A percentile compares a stretch with the other conserved stretches of the same genome.
These are phyloP conservation scores for Astrothelium macrocarpum DNA, from an alignment of 495 filamentous ascomycete species.

Conservation along the genomic window DNA sequence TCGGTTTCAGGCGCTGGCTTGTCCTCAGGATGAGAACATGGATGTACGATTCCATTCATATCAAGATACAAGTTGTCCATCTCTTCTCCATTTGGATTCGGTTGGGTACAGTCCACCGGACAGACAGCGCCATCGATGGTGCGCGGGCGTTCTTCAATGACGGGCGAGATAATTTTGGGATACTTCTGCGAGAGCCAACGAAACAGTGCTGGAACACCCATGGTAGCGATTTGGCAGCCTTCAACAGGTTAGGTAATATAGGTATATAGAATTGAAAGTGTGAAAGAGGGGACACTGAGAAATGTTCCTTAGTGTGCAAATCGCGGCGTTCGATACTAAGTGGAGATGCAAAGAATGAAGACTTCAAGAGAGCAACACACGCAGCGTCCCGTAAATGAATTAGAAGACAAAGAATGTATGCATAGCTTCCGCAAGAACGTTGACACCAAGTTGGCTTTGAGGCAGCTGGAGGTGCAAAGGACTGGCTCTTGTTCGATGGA, in stretches of 20 bases:
- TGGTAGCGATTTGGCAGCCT: conserved; percentile 40
- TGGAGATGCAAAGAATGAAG: background rate
- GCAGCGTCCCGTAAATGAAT: background rate
- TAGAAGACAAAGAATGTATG: no score
- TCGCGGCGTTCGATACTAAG: background rate
- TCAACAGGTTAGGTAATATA: no score
- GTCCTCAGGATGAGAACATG: conserved; percentile 96
- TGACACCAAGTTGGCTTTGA: no score
- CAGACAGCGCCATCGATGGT: conserved; percentile 69
- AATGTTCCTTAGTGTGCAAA: background rate
- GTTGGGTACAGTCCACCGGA: conserved; percentile 69
- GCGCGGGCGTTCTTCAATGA: conserved; percentile 74
- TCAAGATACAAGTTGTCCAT: conserved; percentile 97
- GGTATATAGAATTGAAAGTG: conserved; percentile 9
- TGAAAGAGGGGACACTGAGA: background rate
- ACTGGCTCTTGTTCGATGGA: background rate
- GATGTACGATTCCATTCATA: conserved; percentile 99
- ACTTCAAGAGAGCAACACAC: background rate
- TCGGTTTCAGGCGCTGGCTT: conserved; percentile 82
- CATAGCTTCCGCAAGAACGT: no score
- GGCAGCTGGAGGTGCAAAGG: no score
- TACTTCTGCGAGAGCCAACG: conserved; percentile 92
- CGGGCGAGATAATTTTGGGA: conserved; percentile 87
- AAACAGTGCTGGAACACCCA: conserved; percentile 93
- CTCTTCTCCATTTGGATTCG: conserved; percentile 96